Percentiles rank a stretch among this genome's conserved stretches.
Evolutionary conservation across 2,329 filamentous ascomycete species (phyloP).

Genomic region (Phialemonium atrogriseum): DNA sequence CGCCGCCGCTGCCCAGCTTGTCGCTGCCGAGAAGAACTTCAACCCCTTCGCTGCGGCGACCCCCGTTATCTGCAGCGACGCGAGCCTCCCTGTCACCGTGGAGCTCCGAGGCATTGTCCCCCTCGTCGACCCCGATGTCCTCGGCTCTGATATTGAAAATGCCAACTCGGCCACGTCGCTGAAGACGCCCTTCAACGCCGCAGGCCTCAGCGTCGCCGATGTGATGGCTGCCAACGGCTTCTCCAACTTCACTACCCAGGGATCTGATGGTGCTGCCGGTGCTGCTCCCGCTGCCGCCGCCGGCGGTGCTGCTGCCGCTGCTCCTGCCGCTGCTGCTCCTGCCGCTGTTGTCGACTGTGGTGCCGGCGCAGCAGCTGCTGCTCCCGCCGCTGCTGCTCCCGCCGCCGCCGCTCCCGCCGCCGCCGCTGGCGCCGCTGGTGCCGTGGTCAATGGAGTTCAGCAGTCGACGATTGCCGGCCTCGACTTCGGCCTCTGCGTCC

Average conservation of each 20-base stretch:
- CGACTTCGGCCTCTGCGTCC: conserved; percentile 46
- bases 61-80: conserved; percentile 52
- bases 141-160: conserved; percentile 44
- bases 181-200: conserved; percentile 43
- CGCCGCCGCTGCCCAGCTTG: conserved; percentile 53
- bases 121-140: conserved; percentile 53
- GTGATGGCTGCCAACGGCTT: conserved; percentile 54
- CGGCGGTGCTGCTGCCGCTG: conserved; percentile 10
- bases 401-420: neutral
- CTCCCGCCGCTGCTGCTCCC: neutral
- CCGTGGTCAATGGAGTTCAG: conserved; percentile 15
- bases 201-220: conserved; percentile 52
- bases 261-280: conserved; percentile 19
- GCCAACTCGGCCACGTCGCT: conserved; percentile 45
- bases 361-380: neutral
- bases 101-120: conserved; percentile 55
- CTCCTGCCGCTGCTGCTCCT: conserved; percentile 4
- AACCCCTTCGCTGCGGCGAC: conserved; percentile 52
- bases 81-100: conserved; percentile 49
- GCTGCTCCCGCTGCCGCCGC: conserved; percentile 9
- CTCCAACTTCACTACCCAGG: conserved; percentile 41
- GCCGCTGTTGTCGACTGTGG: conserved; percentile 1
- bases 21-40: conserved; percentile 64
- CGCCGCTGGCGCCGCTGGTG: conserved; percentile 4
- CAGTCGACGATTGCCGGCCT: conserved; percentile 25